These are phyloP conservation scores for Coprinopsis sp. DNA, from an alignment of 768 basidiomycete species.

Conservation along the genomic window DNA sequence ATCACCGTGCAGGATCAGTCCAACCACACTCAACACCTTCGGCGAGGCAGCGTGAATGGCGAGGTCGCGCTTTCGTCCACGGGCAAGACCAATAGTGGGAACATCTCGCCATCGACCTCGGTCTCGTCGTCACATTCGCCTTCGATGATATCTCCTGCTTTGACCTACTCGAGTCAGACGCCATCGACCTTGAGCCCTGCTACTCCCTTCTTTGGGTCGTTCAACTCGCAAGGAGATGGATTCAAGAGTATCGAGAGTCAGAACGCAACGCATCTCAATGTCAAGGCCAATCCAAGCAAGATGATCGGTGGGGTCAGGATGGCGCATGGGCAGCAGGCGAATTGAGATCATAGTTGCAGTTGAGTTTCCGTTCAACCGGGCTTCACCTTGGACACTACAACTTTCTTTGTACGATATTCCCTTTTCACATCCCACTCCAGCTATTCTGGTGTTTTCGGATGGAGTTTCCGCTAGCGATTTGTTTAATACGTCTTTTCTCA, in stretches of 20 bases:
- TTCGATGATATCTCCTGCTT: conserved; percentile 58
- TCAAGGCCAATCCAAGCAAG: no score
- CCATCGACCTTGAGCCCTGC: conserved; percentile 66
- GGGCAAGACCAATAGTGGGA: not conserved
- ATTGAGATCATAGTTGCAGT: not conserved
- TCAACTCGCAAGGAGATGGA: conserved; percentile 32
- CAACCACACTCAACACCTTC: conserved; percentile 13
- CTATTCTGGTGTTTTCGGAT: no score
- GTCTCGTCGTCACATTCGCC: conserved; percentile 25
- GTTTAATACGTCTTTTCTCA: no score
- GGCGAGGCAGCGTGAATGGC: not conserved
- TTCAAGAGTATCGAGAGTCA: conserved; percentile 19
- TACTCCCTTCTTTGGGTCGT: conserved; percentile 67
- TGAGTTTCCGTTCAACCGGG: not conserved
- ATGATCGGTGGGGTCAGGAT: not conserved
- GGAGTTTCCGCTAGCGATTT: no score
- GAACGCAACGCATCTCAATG: no score
- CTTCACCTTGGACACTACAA: no score
- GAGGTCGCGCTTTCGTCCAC: not conserved
- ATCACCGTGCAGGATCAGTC: conserved; percentile 20
- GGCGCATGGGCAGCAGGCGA: not conserved
- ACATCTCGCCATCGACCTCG: conserved; percentile 18
- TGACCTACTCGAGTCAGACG: conserved; percentile 63
- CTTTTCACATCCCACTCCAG: no score
- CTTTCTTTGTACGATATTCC: no score